phyloP scores from a whole-genome alignment of 805 yeast genomes.

The Clavispora carvajalis region DNA sequence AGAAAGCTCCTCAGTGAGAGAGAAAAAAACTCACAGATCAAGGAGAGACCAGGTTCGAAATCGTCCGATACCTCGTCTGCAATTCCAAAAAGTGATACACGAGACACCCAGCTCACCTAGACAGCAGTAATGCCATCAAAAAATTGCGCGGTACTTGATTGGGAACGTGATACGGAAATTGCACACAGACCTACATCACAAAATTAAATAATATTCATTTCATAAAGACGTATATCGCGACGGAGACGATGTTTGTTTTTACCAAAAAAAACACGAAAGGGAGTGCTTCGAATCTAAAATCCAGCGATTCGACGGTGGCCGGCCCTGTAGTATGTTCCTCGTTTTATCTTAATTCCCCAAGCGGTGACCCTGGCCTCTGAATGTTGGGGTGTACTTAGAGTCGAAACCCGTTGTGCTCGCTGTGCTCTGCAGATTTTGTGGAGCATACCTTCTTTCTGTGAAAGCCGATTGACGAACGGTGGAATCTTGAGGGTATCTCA shows the following conservation, averaged over 20 bases:
- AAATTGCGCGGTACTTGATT: background rate
- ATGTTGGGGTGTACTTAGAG: background rate
- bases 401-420: background rate
- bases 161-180: no score
- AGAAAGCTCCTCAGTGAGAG: no score
- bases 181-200: no score
- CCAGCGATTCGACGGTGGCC: no score
- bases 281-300: no score
- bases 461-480: constrained; percentile 27
- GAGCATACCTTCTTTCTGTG: background rate
- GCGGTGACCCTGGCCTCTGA: constrained; percentile 2
- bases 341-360: constrained; percentile 1
- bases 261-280: no score
- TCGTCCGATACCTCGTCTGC: background rate
- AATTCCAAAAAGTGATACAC: background rate
- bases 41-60: background rate
- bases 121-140: background rate
- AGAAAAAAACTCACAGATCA: background rate
- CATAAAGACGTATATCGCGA: no score
- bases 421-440: background rate
- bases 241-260: no score
- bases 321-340: no score
- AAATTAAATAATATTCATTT: no score
- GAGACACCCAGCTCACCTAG: background rate
- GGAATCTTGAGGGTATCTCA: constrained; percentile 25